Percentiles rank a stretch among this genome's conserved stretches.
Evolutionary conservation across 108 stramenopile genomes (phyloP).

Genomic region (Cyclotella atomus): DNA sequence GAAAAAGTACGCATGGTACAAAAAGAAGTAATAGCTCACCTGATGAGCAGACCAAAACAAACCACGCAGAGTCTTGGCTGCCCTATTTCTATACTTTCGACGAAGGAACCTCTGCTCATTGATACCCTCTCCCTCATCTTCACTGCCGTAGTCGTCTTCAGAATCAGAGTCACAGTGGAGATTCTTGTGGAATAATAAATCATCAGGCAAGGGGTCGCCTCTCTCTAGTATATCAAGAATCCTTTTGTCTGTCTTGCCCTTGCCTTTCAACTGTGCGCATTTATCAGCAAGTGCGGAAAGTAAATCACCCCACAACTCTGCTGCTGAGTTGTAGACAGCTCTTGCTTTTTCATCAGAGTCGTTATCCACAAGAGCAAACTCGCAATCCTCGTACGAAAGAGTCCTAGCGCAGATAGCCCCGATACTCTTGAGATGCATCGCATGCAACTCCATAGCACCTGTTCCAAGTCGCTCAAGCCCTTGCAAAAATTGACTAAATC

Average conservation of each 20-base stretch:
- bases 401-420: conserved; percentile 61
- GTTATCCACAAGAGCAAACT: conserved; percentile 63
- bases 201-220: conserved; percentile 7
- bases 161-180: conserved; percentile 15
- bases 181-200: conserved; percentile 14
- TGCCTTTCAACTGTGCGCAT: conserved; percentile 7
- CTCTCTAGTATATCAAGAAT: not conserved
- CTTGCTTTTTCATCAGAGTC: conserved; percentile 34
- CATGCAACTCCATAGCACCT: conserved; percentile 73
- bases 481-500: conserved; percentile 57
- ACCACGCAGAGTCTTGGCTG: conserved; percentile 24
- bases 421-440: conserved; percentile 70
- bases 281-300: conserved; percentile 36
- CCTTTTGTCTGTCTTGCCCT: conserved; percentile 9
- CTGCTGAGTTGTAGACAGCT: conserved; percentile 50
- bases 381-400: conserved; percentile 65
- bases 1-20: no score
- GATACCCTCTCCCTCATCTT: conserved; percentile 16
- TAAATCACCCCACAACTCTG: conserved; percentile 60
- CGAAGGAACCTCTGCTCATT: no score
- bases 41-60: conserved; percentile 72
- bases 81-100: no score
- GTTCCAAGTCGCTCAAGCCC: conserved; percentile 57
- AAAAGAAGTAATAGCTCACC: no score
- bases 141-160: conserved; percentile 29